phyloP scores from a whole-genome alignment of 805 yeast genomes.

The Zygotorulaspora florentina region DNA sequence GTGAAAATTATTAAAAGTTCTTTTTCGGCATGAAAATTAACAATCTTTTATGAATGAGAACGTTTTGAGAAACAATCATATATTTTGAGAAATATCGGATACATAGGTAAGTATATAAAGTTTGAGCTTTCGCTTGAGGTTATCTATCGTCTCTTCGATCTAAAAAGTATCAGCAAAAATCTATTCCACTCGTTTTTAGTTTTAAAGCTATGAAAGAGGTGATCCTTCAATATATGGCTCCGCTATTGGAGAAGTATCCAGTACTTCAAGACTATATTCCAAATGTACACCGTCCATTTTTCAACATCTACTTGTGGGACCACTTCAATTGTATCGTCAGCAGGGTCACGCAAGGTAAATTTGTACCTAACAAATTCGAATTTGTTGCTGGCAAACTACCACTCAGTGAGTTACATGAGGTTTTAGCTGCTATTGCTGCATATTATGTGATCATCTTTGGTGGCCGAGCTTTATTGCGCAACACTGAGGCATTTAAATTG shows the following conservation, averaged over 20 bases:
- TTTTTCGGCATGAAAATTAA: neutral
- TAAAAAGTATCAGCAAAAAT: neutral
- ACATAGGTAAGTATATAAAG: neutral
- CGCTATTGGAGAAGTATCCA: slow-evolving; percentile 22
- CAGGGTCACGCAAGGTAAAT: slow-evolving; percentile 23
- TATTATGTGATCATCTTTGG: slow-evolving; percentile 84
- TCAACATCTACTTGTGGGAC: slow-evolving; percentile 34
- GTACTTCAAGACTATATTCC: slow-evolving; percentile 21
- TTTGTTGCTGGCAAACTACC: slow-evolving; percentile 65
- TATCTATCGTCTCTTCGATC: too few species aligned
- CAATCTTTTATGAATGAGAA: neutral
- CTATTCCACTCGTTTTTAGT: neutral
- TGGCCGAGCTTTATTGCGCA: slow-evolving; percentile 62
- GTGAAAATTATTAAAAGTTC: neutral
- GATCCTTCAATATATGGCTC: slow-evolving; percentile 16
- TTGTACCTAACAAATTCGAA: slow-evolving; percentile 47
- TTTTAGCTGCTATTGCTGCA: slow-evolving; percentile 51
- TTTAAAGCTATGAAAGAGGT: slow-evolving; percentile 5
- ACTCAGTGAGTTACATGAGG: slow-evolving; percentile 60
- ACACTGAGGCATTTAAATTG: slow-evolving; percentile 65
- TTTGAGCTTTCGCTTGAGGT: neutral
- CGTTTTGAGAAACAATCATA: neutral
- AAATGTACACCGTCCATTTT: slow-evolving; percentile 34
- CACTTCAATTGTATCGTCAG: slow-evolving; percentile 26
- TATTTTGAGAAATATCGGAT: neutral